Conservation (phyloP, 768 basidiomycete genomes). For the Podaxis pistillaris region DNA sequence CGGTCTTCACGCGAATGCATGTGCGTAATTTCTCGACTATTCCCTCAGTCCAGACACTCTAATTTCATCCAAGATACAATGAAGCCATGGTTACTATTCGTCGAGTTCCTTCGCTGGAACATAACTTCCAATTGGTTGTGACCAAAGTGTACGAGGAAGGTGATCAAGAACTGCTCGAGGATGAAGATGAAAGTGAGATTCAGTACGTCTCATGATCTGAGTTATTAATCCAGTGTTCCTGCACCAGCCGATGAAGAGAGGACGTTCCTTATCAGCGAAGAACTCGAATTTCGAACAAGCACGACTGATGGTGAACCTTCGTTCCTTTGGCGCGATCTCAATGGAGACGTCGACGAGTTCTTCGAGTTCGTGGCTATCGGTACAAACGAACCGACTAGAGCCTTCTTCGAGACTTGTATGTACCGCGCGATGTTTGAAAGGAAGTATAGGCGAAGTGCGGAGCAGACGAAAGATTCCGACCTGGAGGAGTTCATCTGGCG, state of each 20-base stretch:
- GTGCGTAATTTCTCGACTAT: slow-evolving; percentile 43
- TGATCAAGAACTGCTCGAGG: slow-evolving; percentile 91
- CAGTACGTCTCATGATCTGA: neutral
- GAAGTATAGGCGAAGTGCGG: slow-evolving; percentile 75
- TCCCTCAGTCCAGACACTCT: slow-evolving; percentile 6
- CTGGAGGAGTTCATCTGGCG: slow-evolving; percentile 80
- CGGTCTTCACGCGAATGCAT: slow-evolving; percentile 96
- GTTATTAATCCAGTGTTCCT: neutral
- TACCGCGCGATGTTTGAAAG: slow-evolving; percentile 97
- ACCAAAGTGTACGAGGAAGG: slow-evolving; percentile 98
- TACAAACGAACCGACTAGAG: slow-evolving; percentile 78
- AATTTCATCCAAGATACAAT: slow-evolving; percentile 64
- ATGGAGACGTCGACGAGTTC: slow-evolving; percentile 89
- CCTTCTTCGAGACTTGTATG: slow-evolving; percentile 92
- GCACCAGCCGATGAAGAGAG: slow-evolving; percentile 87
- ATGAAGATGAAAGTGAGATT: slow-evolving; percentile 82
- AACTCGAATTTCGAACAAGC: slow-evolving; percentile 81
- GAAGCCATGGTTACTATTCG: slow-evolving; percentile 95
- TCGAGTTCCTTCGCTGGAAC: slow-evolving; percentile 71
- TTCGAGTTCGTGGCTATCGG: slow-evolving; percentile 88
- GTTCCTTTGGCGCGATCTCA: slow-evolving; percentile 89
- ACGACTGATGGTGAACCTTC: slow-evolving; percentile 74
- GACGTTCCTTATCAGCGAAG: slow-evolving; percentile 87
- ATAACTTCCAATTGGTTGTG: slow-evolving; percentile 88
- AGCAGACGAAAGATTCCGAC: slow-evolving; percentile 62